Conservation (phyloP, 148 eudicot genomes). For the Vaccinium macrocarpon region DNA sequence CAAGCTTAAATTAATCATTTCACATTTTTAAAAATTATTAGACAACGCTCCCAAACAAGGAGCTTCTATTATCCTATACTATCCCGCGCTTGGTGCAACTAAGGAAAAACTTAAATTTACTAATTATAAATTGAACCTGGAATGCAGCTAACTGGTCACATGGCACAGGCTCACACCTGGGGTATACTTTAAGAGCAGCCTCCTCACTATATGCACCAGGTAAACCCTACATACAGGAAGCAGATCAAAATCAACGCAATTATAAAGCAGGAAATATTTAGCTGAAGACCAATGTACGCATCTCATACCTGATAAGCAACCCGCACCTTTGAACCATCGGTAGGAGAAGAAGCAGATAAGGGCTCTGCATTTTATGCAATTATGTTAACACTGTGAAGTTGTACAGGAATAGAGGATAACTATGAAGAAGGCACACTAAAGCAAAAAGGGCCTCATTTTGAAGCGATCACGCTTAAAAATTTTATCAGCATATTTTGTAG, state of each 20-base stretch:
- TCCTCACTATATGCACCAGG: conserved; percentile 65
- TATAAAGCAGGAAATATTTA: background rate
- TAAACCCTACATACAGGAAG: conserved; percentile 35
- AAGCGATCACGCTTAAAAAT: background rate
- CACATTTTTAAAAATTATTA: background rate
- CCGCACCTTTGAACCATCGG: conserved; percentile 38
- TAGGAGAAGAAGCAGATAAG: conserved; percentile 32
- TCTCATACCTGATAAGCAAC: conserved; percentile 57
- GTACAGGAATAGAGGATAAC: background rate
- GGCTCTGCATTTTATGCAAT: conserved; percentile 37
- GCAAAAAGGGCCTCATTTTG: background rate
- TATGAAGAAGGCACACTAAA: background rate
- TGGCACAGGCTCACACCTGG: conserved; percentile 53
- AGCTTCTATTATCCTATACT: background rate
- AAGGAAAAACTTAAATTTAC: background rate
- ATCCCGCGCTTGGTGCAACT: too few species aligned
- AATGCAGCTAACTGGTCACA: conserved; percentile 55
- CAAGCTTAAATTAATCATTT: background rate
- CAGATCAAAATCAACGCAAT: conserved; percentile 10
- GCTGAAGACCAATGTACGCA: background rate
- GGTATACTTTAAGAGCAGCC: conserved; percentile 58
- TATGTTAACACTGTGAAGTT: background rate
- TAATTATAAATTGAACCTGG: conserved; percentile 31
- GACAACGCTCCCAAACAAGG: background rate
- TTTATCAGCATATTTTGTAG: background rate